Evolutionary conservation across 2,329 filamentous ascomycete genomes (phyloP).

Genomic region (Erysiphe pulchra): DNA sequence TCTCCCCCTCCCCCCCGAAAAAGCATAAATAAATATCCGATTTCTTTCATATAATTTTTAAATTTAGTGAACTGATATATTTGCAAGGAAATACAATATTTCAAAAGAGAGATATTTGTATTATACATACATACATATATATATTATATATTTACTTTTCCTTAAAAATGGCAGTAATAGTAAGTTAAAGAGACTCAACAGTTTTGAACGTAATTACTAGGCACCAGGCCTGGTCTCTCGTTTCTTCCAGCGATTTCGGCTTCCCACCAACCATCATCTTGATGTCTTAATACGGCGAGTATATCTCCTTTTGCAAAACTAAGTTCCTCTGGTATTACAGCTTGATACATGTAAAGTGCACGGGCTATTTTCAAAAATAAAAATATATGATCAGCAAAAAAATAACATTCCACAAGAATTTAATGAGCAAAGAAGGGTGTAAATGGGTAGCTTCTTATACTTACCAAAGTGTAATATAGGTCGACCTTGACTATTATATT

Average conservation of each 20-base stretch:
- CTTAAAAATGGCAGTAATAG: too few species aligned
- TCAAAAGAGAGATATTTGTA: too few species aligned
- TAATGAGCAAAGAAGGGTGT: too few species aligned
- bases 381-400: background rate
- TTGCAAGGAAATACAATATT: too few species aligned
- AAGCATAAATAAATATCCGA: too few species aligned
- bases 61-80: too few species aligned
- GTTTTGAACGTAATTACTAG: slow-evolving; percentile 35
- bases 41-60: too few species aligned
- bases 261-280: slow-evolving; percentile 99
- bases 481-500: slow-evolving; percentile 65
- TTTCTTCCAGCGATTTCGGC: slow-evolving; percentile 60
- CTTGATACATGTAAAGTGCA: slow-evolving; percentile 80
- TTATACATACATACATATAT: too few species aligned
- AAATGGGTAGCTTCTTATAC: slow-evolving; percentile 15
- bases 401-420: too few species aligned
- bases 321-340: slow-evolving; percentile 85
- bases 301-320: slow-evolving; percentile 83
- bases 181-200: slow-evolving; percentile 5
- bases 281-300: slow-evolving; percentile 63
- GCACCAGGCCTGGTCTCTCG: slow-evolving; percentile 33
- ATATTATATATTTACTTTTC: too few species aligned
- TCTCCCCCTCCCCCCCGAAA: too few species aligned
- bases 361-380: slow-evolving; percentile 32
- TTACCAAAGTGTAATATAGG: slow-evolving; percentile 85